Percentiles rank a stretch among this genome's conserved stretches.
These are phyloP conservation scores for Lanmaoa pseudosensibilis DNA, from an alignment of 768 basidiomycete species.

Conservation along the genomic window DNA sequence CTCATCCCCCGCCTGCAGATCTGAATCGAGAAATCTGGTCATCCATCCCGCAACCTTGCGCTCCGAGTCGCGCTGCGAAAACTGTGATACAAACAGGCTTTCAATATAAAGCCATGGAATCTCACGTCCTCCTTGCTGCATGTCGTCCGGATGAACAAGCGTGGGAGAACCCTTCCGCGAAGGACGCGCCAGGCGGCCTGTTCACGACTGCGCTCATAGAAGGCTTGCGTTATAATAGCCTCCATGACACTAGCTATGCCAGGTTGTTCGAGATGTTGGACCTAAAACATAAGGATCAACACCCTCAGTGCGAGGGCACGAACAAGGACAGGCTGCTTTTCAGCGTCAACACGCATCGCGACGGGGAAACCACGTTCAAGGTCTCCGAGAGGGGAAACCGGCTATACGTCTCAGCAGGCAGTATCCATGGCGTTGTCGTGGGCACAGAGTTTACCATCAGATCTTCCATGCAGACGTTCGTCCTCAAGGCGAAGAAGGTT, in stretches of 20 bases:
- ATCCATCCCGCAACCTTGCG: neutral
- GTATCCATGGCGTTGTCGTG: constrained; percentile 16
- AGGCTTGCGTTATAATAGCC: constrained; percentile 3
- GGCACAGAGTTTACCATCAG: constrained; percentile 15
- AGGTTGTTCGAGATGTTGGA: constrained; percentile 12
- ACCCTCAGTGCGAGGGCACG: constrained; percentile 22
- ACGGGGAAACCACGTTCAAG: constrained; percentile 16
- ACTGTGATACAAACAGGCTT: constrained; percentile 9
- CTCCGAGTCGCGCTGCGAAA: constrained; percentile 12
- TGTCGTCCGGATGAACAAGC: constrained; percentile 18
- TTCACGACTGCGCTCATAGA: constrained; percentile 22
- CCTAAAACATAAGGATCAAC: constrained; percentile 3
- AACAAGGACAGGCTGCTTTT: constrained; percentile 20
- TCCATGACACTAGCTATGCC: constrained; percentile 17
- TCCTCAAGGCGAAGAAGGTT: constrained; percentile 17
- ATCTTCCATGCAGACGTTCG: neutral
- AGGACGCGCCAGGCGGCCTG: constrained; percentile 13
- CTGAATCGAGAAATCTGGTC: constrained; percentile 11
- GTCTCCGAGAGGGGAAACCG: constrained; percentile 4
- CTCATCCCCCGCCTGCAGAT: constrained; percentile 14
- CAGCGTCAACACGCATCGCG: constrained; percentile 16
- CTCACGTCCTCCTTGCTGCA: constrained; percentile 23
- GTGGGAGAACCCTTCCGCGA: constrained; percentile 7
- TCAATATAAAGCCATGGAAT: constrained; percentile 20
- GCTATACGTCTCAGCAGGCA: constrained; percentile 18